Conservation (phyloP, 2,329 filamentous ascomycete species). For the Ophiostoma australiae region DNA sequence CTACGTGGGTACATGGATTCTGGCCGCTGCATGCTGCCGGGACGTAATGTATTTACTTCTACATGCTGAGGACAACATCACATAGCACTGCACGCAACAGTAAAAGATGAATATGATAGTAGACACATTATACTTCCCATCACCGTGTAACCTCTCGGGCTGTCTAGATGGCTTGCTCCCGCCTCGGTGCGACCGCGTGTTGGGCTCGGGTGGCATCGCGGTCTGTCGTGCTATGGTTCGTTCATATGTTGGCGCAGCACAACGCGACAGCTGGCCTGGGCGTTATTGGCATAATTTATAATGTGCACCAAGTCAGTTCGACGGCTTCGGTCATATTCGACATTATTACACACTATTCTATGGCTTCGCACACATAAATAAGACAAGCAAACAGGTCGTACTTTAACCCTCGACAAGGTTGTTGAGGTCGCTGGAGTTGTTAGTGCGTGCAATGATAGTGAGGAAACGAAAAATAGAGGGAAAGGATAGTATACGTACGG, state of each 20-base stretch:
- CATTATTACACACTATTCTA: no score
- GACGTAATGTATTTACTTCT: background rate
- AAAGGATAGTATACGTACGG: background rate
- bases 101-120: no score
- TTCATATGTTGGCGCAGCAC: background rate
- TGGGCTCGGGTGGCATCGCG: background rate
- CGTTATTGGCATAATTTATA: no score
- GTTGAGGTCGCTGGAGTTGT: slow-evolving; percentile 4
- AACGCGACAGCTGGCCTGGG: no score
- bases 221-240: background rate
- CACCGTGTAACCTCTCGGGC: background rate
- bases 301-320: no score
- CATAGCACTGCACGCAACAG: background rate
- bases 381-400: background rate
- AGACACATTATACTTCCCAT: no score
- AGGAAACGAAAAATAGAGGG: background rate
- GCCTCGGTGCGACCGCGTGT: background rate
- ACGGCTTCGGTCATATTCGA: no score
- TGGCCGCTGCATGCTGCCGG: background rate
- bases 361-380: no score
- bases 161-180: background rate
- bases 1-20: no score
- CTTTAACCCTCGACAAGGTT: slow-evolving; percentile 6
- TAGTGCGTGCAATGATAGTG: background rate
- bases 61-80: background rate